phyloP scores from a whole-genome alignment of 2,329 filamentous ascomycete genomes.

The Trichoderma aggressivum region DNA sequence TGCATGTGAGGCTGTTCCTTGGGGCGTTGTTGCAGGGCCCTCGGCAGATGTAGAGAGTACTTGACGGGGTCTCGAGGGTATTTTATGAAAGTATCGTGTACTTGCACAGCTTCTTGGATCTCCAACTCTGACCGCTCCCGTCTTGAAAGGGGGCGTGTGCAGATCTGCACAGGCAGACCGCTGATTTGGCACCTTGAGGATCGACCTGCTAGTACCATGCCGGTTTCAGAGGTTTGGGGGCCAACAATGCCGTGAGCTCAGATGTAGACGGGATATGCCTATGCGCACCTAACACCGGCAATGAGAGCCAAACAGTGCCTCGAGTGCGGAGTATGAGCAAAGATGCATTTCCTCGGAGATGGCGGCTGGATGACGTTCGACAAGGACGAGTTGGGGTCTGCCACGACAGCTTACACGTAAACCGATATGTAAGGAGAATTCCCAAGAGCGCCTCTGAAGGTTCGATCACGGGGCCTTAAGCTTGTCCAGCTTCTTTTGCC shows the following conservation, averaged over 20 bases:
- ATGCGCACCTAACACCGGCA: neutral
- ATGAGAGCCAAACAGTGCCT: neutral
- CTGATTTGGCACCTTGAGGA: neutral
- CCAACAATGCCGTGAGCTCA: neutral
- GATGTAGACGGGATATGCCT: neutral
- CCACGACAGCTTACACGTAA: neutral
- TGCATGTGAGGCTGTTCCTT: neutral
- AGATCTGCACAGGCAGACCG: neutral
- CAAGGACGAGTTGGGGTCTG: neutral
- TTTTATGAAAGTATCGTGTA: neutral
- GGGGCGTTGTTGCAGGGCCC: neutral
- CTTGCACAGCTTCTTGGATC: neutral
- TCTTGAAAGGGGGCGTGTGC: conserved; percentile 1
- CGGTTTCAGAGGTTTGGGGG: neutral
- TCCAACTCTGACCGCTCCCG: neutral
- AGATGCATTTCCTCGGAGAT: neutral
- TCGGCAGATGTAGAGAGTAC: neutral
- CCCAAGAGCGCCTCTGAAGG: neutral
- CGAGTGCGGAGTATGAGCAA: neutral
- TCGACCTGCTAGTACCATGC: neutral
- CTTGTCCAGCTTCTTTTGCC: neutral
- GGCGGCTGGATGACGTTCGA: neutral
- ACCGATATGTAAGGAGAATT: neutral
- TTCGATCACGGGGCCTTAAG: too few relatives aligned
- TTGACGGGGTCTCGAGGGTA: neutral